phyloP scores from a whole-genome alignment of 164 flowering plant genomes.

The Berberis vulgaris region DNA sequence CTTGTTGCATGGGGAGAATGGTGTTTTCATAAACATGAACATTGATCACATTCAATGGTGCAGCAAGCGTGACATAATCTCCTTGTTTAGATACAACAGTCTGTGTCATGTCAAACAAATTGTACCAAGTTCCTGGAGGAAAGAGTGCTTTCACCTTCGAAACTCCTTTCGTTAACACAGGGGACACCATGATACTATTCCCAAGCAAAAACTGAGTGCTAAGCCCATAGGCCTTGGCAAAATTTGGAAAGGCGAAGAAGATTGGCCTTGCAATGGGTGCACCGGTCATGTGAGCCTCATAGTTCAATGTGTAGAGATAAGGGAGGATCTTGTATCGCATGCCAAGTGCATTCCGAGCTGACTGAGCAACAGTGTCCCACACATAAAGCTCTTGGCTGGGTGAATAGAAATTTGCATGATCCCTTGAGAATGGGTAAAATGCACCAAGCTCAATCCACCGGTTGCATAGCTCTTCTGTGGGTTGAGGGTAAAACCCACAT shows the following conservation, averaged over 20 bases:
- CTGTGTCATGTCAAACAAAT: background rate
- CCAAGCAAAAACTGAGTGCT: constrained; percentile 76
- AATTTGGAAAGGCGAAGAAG: constrained; percentile 61
- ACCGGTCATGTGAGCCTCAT: constrained; percentile 56
- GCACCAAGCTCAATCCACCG: constrained; percentile 83
- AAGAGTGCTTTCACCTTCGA: background rate
- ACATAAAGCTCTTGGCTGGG: constrained; percentile 69
- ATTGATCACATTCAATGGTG: background rate
- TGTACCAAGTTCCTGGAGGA: background rate
- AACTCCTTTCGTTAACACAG: constrained; percentile 30
- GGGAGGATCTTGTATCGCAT: constrained; percentile 66
- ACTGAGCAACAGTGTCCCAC: constrained; percentile 60
- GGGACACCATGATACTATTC: constrained; percentile 53
- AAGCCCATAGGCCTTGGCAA: constrained; percentile 25
- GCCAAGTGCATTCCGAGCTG: constrained; percentile 63
- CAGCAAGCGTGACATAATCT: background rate
- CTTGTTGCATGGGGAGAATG: background rate
- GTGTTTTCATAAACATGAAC: background rate
- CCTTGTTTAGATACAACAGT: background rate
- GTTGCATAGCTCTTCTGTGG: constrained; percentile 70
- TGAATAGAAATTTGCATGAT: constrained; percentile 55
- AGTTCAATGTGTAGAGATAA: constrained; percentile 55
- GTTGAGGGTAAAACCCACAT: constrained; percentile 60
- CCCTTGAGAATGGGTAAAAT: constrained; percentile 73
- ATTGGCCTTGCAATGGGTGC: constrained; percentile 69